phyloP scores from a whole-genome alignment of 371 early-diverging fungal species.

The Dinochytrium kinnereticum region DNA sequence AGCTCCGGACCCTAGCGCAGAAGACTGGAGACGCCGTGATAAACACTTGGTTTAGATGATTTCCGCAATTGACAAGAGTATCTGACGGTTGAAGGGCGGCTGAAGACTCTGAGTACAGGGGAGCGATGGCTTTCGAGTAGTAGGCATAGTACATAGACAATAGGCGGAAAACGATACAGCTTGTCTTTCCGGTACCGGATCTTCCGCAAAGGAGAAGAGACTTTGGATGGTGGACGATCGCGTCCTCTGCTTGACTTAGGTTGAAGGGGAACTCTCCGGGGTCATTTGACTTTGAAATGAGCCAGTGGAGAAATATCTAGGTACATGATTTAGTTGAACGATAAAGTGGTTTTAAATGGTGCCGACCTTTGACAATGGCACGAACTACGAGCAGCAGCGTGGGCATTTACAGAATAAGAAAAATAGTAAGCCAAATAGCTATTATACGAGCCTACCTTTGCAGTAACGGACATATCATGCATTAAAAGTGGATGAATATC shows the following conservation, averaged over 20 bases:
- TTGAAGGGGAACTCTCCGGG: constrained; percentile 31
- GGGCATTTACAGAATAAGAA: neutral
- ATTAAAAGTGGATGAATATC: neutral
- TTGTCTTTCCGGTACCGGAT: constrained; percentile 37
- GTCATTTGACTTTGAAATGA: constrained; percentile 10
- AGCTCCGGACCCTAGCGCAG: constrained; percentile 26
- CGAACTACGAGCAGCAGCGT: constrained; percentile 15
- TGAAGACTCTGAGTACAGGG: neutral
- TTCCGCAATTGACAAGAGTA: neutral
- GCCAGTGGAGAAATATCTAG: constrained; percentile 20
- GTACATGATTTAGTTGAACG: neutral
- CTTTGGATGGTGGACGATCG: constrained; percentile 19
- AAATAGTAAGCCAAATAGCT: neutral
- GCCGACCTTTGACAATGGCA: constrained; percentile 35
- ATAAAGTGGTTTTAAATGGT: neutral
- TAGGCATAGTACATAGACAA: constrained; percentile 8
- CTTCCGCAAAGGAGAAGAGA: constrained; percentile 33
- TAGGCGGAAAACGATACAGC: constrained; percentile 31
- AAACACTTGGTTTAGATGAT: constrained; percentile 29
- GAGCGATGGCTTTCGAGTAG: neutral
- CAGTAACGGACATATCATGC: constrained; percentile 37
- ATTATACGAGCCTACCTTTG: neutral
- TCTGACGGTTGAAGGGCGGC: neutral
- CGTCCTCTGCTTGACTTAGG: constrained; percentile 23
- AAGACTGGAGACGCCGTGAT: constrained; percentile 36